Percentiles rank a stretch among this genome's conserved stretches.
Evolutionary conservation across 2,329 filamentous ascomycete genomes (phyloP).

Genomic region (Verticillium nubilum): DNA sequence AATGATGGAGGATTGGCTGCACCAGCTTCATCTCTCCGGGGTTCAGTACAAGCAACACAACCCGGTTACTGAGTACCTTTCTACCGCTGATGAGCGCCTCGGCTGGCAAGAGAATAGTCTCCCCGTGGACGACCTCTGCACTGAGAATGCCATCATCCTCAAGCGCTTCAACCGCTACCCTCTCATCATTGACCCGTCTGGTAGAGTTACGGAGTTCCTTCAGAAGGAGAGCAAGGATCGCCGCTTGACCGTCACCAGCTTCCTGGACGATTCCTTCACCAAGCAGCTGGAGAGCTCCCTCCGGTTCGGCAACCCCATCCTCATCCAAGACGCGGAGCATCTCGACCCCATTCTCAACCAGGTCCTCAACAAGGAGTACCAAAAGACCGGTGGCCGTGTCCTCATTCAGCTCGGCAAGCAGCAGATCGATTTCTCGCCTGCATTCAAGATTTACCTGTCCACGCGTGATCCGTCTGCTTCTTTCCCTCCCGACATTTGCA

Average conservation of each 20-base stretch:
- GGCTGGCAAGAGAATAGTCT: slow-evolving; percentile 92
- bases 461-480: slow-evolving; percentile 93
- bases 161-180: slow-evolving; percentile 98
- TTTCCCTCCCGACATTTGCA: slow-evolving; percentile 96
- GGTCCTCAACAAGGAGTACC: slow-evolving; percentile 98
- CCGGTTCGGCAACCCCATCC: slow-evolving; percentile 95
- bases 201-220: slow-evolving; percentile 88
- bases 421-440: slow-evolving; percentile 97
- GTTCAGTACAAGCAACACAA: slow-evolving; percentile 91
- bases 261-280: slow-evolving; percentile 95
- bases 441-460: slow-evolving; percentile 92
- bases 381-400: slow-evolving; percentile 95
- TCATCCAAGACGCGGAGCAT: slow-evolving; percentile 97
- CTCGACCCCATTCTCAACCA: slow-evolving; percentile 96
- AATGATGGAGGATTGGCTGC: slow-evolving; percentile 96
- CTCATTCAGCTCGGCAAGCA: slow-evolving; percentile 98
- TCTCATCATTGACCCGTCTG: slow-evolving; percentile 95
- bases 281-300: slow-evolving; percentile 97
- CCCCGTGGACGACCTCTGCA: slow-evolving; percentile 95
- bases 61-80: slow-evolving; percentile 92
- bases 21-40: slow-evolving; percentile 88
- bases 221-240: slow-evolving; percentile 92
- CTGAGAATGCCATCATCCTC: slow-evolving; percentile 95
- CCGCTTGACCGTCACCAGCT: slow-evolving; percentile 92
- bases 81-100: slow-evolving; percentile 89